Evolutionary conservation across 495 filamentous ascomycete species (phyloP).

Genomic region (Penicillium ucsense): DNA sequence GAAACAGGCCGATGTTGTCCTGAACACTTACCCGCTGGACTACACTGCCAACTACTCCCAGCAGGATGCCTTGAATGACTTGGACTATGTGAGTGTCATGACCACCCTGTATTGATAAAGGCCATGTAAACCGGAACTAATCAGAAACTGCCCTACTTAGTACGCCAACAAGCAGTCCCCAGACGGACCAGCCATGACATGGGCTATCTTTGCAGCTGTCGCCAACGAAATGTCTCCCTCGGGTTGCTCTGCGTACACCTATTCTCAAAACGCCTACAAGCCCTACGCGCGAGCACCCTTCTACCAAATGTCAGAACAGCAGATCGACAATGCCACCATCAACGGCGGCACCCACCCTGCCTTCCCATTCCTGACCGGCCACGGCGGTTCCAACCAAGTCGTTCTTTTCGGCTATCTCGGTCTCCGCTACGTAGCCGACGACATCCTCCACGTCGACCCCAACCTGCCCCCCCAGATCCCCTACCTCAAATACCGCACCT

Average conservation of each 20-base stretch:
- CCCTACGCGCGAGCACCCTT: conserved; percentile 42
- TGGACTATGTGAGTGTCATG: conserved; percentile 43
- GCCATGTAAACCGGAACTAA: background rate
- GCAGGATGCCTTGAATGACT: conserved; percentile 40
- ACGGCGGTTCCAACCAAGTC: conserved; percentile 55
- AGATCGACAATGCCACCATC: conserved; percentile 49
- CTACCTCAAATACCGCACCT: conserved; percentile 50
- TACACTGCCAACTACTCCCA: conserved; percentile 45
- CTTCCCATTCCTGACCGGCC: conserved; percentile 58
- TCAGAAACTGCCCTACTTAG: conserved; percentile 7
- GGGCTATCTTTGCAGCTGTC: conserved; percentile 53
- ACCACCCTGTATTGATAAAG: background rate
- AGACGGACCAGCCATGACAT: conserved; percentile 59
- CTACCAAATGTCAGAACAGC: conserved; percentile 56
- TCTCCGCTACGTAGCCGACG: conserved; percentile 43
- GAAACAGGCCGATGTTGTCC: conserved; percentile 57
- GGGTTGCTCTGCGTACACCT: conserved; percentile 55
- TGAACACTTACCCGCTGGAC: conserved; percentile 49
- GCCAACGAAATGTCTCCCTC: conserved; percentile 48
- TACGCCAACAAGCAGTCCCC: conserved; percentile 55
- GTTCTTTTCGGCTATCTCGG: conserved; percentile 53
- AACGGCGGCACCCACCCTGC: conserved; percentile 63
- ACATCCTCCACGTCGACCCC: conserved; percentile 45
- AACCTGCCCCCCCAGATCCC: conserved; percentile 53
- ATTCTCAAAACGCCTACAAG: conserved; percentile 50